Base-by-base conservation (phyloP, 2,329 filamentous ascomycete genomes). In the Lachnellula cervina region DNA sequence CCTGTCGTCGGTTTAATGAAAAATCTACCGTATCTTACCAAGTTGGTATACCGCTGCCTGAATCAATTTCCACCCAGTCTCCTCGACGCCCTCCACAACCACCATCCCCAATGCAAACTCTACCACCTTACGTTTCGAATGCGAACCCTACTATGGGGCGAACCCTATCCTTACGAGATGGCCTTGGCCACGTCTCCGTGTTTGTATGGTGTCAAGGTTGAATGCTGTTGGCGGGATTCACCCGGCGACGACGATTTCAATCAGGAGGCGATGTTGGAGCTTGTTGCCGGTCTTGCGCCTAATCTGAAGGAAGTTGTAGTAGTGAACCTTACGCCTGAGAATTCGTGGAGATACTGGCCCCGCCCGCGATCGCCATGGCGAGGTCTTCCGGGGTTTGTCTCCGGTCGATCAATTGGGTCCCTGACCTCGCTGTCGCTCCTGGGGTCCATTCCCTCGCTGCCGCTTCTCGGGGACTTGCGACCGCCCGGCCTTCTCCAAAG, bases 351-450 rank as follows among this genome's bases (percentile, higher is more conserved):
- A 21, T 54, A 37, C 28, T 28, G 32, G 21, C 55, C 16, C 17
- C 38, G 46, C 17, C 38, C 46, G 28, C 47, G 55, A 23, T 42
- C 46, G 46, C 28, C 55, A 11, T 57, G 51, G 55, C 55, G 48
- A 54, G 51, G 55, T 54, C 55, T 57, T 34, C 55, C 55, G 38
- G 55, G 55, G 32, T 57, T 54, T 51, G 52, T 55, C 25, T n/a
- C 55, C 47, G 51, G 51, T 42, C 38, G 43, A 49, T 50, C 46
- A 34, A 11, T 57, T 32, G 55, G 55, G 23, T 54, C 52, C 40
- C 42, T 57, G 19, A 57, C 34, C 34, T 57, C 47, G 34, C 40
- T 57, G 1, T 57, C 55, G 21, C 55, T 57, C 5, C 34, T 42
- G 11, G 47, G 55, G 42, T n/a, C 21, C n/a, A n/a, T n/a, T n/a